Evolutionary conservation across 371 early-diverging fungal species (phyloP), one percentile per base, ranked within the genome.

Genomic region (Blakeslea trispora): DNA sequence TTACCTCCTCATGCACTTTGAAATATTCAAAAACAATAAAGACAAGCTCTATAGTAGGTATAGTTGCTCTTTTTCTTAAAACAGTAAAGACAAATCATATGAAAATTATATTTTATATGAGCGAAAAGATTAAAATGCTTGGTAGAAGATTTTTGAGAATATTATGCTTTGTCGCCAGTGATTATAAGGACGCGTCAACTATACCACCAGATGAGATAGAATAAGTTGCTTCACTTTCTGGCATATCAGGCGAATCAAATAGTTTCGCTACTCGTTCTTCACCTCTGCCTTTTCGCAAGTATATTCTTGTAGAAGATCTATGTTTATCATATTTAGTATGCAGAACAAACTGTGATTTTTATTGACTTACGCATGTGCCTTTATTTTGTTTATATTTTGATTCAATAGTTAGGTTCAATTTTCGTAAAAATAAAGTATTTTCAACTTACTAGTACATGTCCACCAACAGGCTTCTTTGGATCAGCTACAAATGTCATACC

Each of bases 211-310:
- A 60, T 1, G 61, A 48, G 19, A 80, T 74, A 7, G 71, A 61
- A 50, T 75, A 74, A 10, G 65, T 59, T 18, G 91, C 89, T 66
- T 93, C 93, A 21, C 89, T 83, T 54, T 93, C 93, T 1, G 93
- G 92, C 58, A 93, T 79, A 56, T 88, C 87, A 7, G 95, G 95
- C 2, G 91, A 90, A 68, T 95, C 95, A 63, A 92, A 94, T 39
- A 95, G 81, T 68, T 95, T 95, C 59, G 90, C 91, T 17, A 94
- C 83, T 10, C 95, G 80, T 35, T 86, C 89, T 49, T 95, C 94
- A 1, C 90, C 92, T 31, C 91, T 75, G 1, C 95, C 95, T 67
- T 95, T 95, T 48, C 93, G 84, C 55, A 95, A 76, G 53, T 83
- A 92, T 8, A 95, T 64, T 6, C 91, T 74, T 3, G 92, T 90